These are phyloP conservation scores for Dryas integrifolia DNA, from an alignment of 331 rosid genomes.

Conservation along the genomic window DNA sequence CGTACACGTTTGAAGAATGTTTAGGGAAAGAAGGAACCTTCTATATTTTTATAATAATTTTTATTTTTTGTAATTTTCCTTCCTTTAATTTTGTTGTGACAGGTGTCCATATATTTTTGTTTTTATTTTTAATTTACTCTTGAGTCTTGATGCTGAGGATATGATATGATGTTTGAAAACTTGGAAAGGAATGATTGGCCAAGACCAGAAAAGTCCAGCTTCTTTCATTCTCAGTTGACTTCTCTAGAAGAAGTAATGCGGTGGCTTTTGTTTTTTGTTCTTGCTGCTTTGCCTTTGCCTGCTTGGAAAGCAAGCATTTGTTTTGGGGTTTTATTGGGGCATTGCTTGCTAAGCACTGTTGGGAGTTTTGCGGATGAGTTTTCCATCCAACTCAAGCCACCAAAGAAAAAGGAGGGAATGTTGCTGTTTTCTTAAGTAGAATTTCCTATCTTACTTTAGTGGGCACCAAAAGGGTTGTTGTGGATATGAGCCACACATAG, in stretches of 20 bases:
- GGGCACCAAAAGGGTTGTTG: constrained; percentile 3
- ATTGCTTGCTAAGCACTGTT: not conserved
- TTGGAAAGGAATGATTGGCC: not conserved
- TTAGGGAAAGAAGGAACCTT: not conserved
- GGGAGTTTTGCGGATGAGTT: not conserved
- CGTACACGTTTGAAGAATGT: constrained; percentile 19
- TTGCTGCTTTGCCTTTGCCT: constrained; percentile 21
- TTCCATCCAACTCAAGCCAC: constrained; percentile 9
- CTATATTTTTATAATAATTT: not conserved
- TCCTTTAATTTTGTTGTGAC: not conserved
- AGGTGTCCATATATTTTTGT: not conserved
- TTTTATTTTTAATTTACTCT: not conserved
- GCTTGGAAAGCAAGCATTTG: constrained; percentile 13
- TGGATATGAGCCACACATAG: too few species aligned
- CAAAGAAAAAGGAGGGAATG: constrained; percentile 7
- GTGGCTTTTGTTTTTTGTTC: not conserved
- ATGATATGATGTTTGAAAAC: not conserved
- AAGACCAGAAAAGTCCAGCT: not conserved
- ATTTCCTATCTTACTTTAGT: not conserved
- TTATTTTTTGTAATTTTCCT: not conserved
- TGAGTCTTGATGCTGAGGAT: not conserved
- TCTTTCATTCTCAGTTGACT: not conserved
- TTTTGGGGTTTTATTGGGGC: not conserved
- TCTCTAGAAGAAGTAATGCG: too few species aligned
- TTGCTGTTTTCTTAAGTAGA: not conserved